Evolutionary conservation across 202 grass and related monocot genomes (phyloP).

Genomic region (Setaria viridis): DNA sequence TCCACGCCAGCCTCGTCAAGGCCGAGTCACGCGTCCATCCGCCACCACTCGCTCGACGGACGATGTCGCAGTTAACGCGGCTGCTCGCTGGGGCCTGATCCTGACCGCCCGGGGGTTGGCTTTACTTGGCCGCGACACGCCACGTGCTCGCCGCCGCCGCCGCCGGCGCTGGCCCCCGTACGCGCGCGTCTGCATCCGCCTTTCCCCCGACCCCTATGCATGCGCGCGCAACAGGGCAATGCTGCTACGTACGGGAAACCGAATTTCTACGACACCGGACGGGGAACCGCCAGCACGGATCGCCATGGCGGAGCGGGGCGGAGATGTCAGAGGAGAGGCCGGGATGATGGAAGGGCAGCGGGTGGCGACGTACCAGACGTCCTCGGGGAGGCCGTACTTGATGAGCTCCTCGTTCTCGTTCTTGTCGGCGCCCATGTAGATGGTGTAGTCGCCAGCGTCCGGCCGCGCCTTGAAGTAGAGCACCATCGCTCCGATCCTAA

Average conservation of each 20-base stretch:
- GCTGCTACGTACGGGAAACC: not conserved
- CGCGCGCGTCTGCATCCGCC: not conserved
- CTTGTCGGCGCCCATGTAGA: constrained; percentile 97
- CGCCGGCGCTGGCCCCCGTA: not conserved
- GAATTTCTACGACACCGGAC: not conserved
- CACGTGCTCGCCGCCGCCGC: not conserved
- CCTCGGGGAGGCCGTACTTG: constrained; percentile 96
- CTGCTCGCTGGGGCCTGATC: not conserved
- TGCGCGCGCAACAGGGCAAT: not conserved
- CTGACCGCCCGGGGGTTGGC: not conserved
- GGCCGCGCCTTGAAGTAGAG: constrained; percentile 87
- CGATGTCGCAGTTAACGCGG: not conserved
- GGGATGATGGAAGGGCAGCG: too few species aligned
- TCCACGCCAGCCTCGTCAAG: constrained; percentile 52
- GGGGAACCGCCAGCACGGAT: not conserved
- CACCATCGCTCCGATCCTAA: constrained; percentile 69
- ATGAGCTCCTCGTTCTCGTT: constrained; percentile 99
- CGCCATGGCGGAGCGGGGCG: not conserved
- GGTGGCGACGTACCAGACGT: constrained; percentile 65
- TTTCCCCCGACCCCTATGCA: not conserved
- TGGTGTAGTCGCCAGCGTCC: constrained; percentile 87
- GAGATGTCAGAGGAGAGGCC: not conserved
- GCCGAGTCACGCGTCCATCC: constrained; percentile 52
- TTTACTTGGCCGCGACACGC: not conserved
- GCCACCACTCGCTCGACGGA: not conserved